Base-by-base conservation (phyloP, 2,329 filamentous ascomycete genomes). In the Fusarium algeriense region DNA sequence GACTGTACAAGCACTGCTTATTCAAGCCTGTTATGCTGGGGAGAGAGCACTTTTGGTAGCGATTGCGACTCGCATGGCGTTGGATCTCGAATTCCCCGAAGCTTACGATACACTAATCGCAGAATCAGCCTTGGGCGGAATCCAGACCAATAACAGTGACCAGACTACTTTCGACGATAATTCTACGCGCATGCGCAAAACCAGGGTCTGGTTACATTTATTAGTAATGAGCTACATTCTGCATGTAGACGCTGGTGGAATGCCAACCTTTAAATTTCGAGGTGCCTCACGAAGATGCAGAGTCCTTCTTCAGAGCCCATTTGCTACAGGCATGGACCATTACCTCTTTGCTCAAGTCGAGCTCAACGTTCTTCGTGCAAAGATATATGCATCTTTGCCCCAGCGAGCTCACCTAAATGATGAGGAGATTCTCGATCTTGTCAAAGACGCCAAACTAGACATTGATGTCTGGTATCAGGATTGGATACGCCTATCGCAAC, bases 391-490 rank as follows among this genome's bases (percentile, higher is more conserved):
- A 1, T 67, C 64, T 3, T 6, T 67, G 0, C 64, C 64, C 2
- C 64, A 67, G 20, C 13, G n/a, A 0, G 13, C 63, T 10, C 14
- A 44, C 2, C 17, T 67, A 0, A 30, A 12, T 5, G 64, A 67
- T 2, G 50, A n/a, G 5, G 64, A 67, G 11, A 67, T 67, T 5
- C 48, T 67, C 6, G 49, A 67, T 3, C 17, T 57, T 11, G 64
- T 68, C 0, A 63, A 52, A 19, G 64, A 67, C 19, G 64, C 64
- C 3, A 67, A 67, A 14, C 64, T 67, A 0, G 64, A 67, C 7
- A 68, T 67, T 1, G 64, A 68, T 12, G 64, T 67, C 2, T 67
- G 64, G 64, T 67, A 50, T 1, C 57, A 67, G 20, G 64, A 67
- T 6, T 67, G 64, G 63, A 43, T 68, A 3, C 64, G 64, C 0